A percentile compares a stretch with the other conserved stretches of the same genome.
phyloP scores from a whole-genome alignment of 192 early-diverging fungal genomes.

The Phlyctochytrium arcticum region DNA sequence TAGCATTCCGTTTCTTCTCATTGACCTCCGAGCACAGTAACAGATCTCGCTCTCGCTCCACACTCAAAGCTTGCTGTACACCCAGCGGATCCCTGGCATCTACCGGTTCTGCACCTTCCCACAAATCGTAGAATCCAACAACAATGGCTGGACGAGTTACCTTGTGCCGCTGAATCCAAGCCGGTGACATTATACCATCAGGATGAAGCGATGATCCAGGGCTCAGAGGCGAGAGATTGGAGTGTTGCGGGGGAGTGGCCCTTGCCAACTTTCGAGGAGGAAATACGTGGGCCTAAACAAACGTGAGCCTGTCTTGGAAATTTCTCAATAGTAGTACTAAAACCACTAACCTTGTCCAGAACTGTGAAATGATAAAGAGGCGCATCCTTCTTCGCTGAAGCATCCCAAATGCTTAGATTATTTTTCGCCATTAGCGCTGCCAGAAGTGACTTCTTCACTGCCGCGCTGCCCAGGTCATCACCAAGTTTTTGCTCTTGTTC shows the following conservation, averaged over 20 bases:
- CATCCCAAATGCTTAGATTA: conserved; percentile 34
- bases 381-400: conserved; percentile 10
- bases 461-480: not conserved
- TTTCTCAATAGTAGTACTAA: not conserved
- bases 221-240: conserved; percentile 64
- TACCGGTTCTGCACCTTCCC: conserved; percentile 34
- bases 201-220: conserved; percentile 71
- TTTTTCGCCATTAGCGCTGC: conserved; percentile 34
- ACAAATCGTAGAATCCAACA: conserved; percentile 66
- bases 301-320: not conserved
- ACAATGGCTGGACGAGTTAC: conserved; percentile 59
- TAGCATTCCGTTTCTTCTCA: conserved; percentile 60
- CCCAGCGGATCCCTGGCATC: conserved; percentile 28
- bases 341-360: conserved; percentile 29
- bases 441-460: conserved; percentile 20
- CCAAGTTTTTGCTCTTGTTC: not conserved
- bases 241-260: conserved; percentile 28
- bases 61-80: conserved; percentile 40
- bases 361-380: conserved; percentile 36
- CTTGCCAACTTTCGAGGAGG: conserved; percentile 12
- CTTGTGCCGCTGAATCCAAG: conserved; percentile 66
- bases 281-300: conserved; percentile 17
- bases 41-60: conserved; percentile 61
- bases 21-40: conserved; percentile 61
- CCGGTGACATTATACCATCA: conserved; percentile 74